Conservation (phyloP, 2,329 filamentous ascomycete genomes). For the Pseudopyricularia cyperi region DNA sequence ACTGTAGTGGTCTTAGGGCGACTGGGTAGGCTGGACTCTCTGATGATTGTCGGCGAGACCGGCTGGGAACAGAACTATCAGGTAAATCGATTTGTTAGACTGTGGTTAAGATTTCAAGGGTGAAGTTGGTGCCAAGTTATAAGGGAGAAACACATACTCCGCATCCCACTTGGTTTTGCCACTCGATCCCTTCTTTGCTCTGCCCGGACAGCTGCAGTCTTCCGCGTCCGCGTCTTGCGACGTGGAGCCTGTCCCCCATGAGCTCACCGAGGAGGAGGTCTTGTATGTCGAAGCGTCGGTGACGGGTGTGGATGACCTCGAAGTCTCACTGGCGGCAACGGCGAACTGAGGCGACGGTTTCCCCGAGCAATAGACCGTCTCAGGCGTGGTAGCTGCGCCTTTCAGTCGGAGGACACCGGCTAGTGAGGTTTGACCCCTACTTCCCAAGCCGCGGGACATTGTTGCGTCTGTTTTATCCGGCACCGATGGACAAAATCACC, state of each 20-base stretch:
- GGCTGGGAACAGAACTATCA: background rate
- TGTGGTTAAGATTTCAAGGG: background rate
- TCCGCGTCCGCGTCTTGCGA: conserved; percentile 1
- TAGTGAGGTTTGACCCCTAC: conserved; percentile 1
- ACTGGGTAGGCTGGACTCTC: background rate
- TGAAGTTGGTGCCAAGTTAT: background rate
- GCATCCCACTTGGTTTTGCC: conserved; percentile 3
- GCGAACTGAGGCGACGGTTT: background rate
- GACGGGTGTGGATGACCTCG: conserved; percentile 7
- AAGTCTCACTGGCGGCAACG: conserved; percentile 6
- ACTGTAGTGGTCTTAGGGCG: background rate
- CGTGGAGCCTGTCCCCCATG: conserved; percentile 5
- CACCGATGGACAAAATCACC: too few relatives aligned
- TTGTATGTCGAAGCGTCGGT: conserved; percentile 7
- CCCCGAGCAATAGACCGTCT: background rate
- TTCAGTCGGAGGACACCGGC: background rate
- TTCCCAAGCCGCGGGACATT: background rate
- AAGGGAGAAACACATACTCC: conserved; percentile 5
- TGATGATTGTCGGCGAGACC: background rate
- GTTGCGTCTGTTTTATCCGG: background rate
- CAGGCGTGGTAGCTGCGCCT: background rate
- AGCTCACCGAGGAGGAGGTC: conserved; percentile 6
- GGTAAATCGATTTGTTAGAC: background rate
- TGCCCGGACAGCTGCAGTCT: conserved; percentile 3
- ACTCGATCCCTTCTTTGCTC: conserved; percentile 2